Conservation (phyloP, 495 filamentous ascomycete species). For the Aspergillus funiculosus region DNA sequence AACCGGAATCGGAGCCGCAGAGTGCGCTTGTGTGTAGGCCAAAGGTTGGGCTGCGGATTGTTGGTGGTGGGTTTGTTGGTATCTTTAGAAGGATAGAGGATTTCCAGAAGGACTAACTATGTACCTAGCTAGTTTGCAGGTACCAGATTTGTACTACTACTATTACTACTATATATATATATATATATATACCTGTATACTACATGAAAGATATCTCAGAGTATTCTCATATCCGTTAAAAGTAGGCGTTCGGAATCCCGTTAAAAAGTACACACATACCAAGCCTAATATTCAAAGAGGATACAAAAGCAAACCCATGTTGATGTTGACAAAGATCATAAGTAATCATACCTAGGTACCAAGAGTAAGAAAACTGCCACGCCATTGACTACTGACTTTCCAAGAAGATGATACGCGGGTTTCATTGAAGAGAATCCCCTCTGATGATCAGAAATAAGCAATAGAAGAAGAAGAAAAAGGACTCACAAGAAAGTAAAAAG, state of each 20-base stretch:
- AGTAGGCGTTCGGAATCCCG: too few species aligned
- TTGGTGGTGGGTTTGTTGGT: conserved; percentile 67
- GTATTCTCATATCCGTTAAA: too few species aligned
- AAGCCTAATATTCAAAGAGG: not conserved
- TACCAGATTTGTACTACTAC: not conserved
- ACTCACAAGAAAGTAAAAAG: conserved; percentile 16
- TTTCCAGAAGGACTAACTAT: conserved; percentile 10
- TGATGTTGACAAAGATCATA: conserved; percentile 10
- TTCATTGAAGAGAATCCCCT: not conserved
- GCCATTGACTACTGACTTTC: conserved; percentile 25
- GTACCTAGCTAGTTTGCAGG: not conserved
- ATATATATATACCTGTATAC: not conserved
- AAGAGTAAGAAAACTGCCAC: conserved; percentile 15
- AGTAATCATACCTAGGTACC: conserved; percentile 15
- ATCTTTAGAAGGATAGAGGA: conserved; percentile 54
- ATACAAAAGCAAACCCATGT: not conserved
- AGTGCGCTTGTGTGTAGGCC: conserved; percentile 62
- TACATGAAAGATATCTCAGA: too few species aligned
- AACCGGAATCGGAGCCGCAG: conserved; percentile 30
- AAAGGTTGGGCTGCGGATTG: conserved; percentile 54
- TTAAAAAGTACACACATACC: too few species aligned
- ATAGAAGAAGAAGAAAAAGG: conserved; percentile 15
- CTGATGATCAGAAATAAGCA: conserved; percentile 11
- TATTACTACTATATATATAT: not conserved
- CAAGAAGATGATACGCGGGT: conserved; percentile 18